Evolutionary conservation across 768 basidiomycete genomes (phyloP), one percentile per base, ranked within the genome.

Genomic region (Mycena epipterygia): DNA sequence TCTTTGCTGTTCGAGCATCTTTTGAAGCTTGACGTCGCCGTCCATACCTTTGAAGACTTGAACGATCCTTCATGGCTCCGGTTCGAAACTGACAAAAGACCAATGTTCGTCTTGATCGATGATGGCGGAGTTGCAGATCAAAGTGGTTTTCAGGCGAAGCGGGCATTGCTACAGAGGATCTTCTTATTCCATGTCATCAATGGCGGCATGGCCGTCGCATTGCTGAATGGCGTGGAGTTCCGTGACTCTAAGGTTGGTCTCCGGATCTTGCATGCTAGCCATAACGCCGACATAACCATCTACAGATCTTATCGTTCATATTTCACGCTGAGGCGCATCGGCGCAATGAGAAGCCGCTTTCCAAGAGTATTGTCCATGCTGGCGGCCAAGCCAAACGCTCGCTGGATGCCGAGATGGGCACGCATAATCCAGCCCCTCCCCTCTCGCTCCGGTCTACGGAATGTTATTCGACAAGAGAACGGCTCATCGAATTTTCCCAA

Each of bases 21-120:
- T 5, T 66, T 78, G 17, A 81, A 80, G 16, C 76, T 88, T 0
- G 70, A 78, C 33, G 72, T 90, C 13, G 69, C 79, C 2, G 82
- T 91, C 5, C 81, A 87, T 63, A 78, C 77, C 0, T 93, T 93
- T 69, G 53, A 79, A 9, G 79, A 79, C 64, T 74, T 88, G 4
- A 68, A 77, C 2, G 90, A 91, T 75, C 80, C 82, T 0, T 74
- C 64, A 1, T 93, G 92, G 91, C 66, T 75, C 12, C 76, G 77
- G 3, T 90, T 89, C 72, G 82, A 81, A 37, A 67, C 76, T 25
- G 68, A 72, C 17, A 82, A 77, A 68, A 86, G 64, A 89, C 91
- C 92, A 1, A 91, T 93, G 90, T 92, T 91, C 64, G 83, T 88
- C 32, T 81, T 93, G 79, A 80, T 83, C 23, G 86, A 88, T 67